Evolutionary conservation across 2,329 filamentous ascomycete genomes (phyloP).

Genomic region (Amauroascus verrucosus): DNA sequence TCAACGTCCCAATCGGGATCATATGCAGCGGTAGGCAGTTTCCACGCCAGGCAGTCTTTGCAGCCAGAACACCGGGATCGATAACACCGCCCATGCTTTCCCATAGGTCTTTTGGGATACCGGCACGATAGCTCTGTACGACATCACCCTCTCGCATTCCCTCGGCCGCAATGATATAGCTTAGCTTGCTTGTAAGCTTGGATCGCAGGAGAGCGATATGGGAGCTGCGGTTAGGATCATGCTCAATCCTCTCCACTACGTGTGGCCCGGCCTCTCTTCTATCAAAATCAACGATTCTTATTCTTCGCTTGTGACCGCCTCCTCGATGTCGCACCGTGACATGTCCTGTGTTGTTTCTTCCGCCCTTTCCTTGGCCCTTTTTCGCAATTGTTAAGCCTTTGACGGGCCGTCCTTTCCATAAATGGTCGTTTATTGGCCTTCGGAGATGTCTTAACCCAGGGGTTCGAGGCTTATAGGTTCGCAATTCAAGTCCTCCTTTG

Average conservation of each 20-base stretch:
- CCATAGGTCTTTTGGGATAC: constrained; percentile 77
- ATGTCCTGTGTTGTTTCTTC: constrained; percentile 74
- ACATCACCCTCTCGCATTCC: constrained; percentile 85
- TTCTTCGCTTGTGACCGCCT: constrained; percentile 82
- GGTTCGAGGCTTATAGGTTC: constrained; percentile 87
- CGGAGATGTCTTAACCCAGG: constrained; percentile 86
- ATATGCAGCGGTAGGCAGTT: constrained; percentile 94
- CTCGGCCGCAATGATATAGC: constrained; percentile 91
- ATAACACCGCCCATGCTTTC: constrained; percentile 85
- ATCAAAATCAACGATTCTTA: constrained; percentile 82
- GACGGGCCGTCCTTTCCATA: constrained; percentile 86
- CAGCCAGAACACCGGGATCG: constrained; percentile 90
- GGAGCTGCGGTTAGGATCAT: constrained; percentile 84
- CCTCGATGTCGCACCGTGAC: constrained; percentile 87
- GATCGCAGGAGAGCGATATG: constrained; percentile 83
- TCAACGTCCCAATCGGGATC: constrained; percentile 85
- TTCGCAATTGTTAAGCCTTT: constrained; percentile 79
- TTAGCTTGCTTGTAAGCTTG: constrained; percentile 61
- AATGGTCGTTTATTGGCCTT: constrained; percentile 86
- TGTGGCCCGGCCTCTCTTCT: constrained; percentile 72
- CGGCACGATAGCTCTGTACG: constrained; percentile 81
- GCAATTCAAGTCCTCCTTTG: constrained; percentile 44
- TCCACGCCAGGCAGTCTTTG: constrained; percentile 84
- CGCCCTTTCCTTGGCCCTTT: constrained; percentile 85
- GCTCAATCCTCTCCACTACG: constrained; percentile 84